These are phyloP conservation scores for Mariannaea sp. DNA, from an alignment of 2,329 filamentous ascomycete species.

Conservation along the genomic window DNA sequence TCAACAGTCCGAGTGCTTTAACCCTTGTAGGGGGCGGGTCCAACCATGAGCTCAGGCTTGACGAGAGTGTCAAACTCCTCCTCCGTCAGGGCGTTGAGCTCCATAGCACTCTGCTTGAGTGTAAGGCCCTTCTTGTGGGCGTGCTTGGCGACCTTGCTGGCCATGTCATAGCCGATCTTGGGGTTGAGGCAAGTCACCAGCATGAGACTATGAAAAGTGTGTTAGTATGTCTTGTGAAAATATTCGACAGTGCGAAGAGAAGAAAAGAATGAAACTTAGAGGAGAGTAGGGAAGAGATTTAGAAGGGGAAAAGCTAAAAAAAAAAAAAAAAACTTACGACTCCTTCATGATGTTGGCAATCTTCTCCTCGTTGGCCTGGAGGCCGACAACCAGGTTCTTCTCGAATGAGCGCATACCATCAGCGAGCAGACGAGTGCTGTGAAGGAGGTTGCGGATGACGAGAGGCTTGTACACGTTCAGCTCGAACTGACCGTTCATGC, in stretches of 20 bases:
- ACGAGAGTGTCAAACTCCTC: constrained; percentile 91
- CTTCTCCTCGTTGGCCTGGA: constrained; percentile 92
- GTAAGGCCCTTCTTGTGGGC: constrained; percentile 98
- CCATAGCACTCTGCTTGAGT: constrained; percentile 90
- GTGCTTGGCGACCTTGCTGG: constrained; percentile 96
- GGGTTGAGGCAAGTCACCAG: constrained; percentile 97
- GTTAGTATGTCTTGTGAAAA: constrained; percentile 20
- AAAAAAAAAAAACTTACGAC: constrained; percentile 64
- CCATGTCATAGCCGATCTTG: constrained; percentile 97
- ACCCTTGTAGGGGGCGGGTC: constrained; percentile 68
- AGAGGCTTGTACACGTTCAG: constrained; percentile 99
- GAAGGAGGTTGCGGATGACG: constrained; percentile 91
- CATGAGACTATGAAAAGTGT: constrained; percentile 73
- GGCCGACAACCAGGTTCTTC: constrained; percentile 85
- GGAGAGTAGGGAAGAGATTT: no score
- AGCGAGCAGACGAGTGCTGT: constrained; percentile 84
- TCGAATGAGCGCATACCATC: constrained; percentile 96
- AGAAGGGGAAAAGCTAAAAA: no score
- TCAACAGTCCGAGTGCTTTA: constrained; percentile 8
- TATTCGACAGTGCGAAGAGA: no score
- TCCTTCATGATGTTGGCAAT: constrained; percentile 91
- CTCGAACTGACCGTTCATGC: constrained; percentile 98
- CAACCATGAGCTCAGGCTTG: constrained; percentile 92
- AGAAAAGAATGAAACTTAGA: no score
- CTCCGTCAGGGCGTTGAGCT: constrained; percentile 85